phyloP scores from a whole-genome alignment of 1,284 basidiomycete species.

The Baeospora myosura region DNA sequence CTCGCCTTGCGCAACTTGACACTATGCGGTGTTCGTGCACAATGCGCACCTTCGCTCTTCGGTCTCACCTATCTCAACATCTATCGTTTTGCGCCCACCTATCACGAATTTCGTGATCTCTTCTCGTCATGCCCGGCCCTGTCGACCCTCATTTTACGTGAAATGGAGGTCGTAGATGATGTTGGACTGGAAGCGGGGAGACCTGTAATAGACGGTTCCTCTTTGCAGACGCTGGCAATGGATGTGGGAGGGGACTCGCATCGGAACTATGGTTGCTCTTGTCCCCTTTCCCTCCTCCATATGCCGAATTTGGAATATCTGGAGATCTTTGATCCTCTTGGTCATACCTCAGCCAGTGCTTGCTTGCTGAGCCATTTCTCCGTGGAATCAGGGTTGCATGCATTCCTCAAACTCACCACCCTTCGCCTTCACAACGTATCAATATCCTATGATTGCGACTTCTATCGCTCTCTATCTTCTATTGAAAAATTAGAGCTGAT shows the following conservation, averaged over 20 bases:
- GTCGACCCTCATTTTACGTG: constrained; percentile 11
- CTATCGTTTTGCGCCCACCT: constrained; percentile 11
- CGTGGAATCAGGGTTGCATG: too few relatives aligned
- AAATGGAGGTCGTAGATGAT: background rate
- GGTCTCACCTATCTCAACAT: constrained; percentile 16
- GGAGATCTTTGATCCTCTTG: constrained; percentile 14
- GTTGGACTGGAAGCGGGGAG: background rate
- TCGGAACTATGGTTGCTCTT: constrained; percentile 7
- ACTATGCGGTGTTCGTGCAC: constrained; percentile 11
- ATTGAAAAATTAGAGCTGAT: too few relatives aligned
- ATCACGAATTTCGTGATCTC: constrained; percentile 13
- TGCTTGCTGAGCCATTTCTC: too few relatives aligned
- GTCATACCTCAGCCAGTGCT: too few relatives aligned
- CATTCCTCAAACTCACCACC: too few relatives aligned
- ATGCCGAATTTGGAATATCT: constrained; percentile 19
- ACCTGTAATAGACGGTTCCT: constrained; percentile 12
- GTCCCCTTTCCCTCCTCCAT: constrained; percentile 12
- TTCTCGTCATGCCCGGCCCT: constrained; percentile 12
- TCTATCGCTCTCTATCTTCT: too few relatives aligned
- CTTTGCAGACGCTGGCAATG: constrained; percentile 14
- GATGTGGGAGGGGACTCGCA: constrained; percentile 15
- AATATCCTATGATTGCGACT: too few relatives aligned
- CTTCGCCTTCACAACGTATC: too few relatives aligned
- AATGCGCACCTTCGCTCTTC: constrained; percentile 6
- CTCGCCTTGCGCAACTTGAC: constrained; percentile 13